These are phyloP conservation scores for Maudiozyma serrabonitensis DNA, from an alignment of 805 yeast species.

Conservation along the genomic window DNA sequence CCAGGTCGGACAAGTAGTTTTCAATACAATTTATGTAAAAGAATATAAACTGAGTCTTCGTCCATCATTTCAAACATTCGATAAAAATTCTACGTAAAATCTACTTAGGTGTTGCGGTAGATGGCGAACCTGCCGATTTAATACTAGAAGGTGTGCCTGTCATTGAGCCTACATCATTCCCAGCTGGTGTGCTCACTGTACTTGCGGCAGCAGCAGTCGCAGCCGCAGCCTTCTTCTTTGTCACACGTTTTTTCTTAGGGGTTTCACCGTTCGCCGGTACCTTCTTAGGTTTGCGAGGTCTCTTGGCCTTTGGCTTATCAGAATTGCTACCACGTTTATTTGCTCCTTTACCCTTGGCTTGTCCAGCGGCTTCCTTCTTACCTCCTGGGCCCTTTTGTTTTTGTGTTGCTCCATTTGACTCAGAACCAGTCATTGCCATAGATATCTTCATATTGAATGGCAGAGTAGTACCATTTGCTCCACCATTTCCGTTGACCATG, in stretches of 20 bases:
- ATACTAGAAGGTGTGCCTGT: slow-evolving; percentile 1
- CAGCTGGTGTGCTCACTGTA: slow-evolving; percentile 2
- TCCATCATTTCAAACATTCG: no score
- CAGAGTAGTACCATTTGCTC: slow-evolving; percentile 11
- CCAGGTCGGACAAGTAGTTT: neutral
- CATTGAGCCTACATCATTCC: neutral
- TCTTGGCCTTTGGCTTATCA: slow-evolving; percentile 22
- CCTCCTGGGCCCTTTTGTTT: slow-evolving; percentile 26
- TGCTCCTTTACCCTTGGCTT: neutral
- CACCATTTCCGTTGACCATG: slow-evolving; percentile 14
- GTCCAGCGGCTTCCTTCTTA: slow-evolving; percentile 9
- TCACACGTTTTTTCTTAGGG: slow-evolving; percentile 16
- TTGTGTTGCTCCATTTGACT: slow-evolving; percentile 24
- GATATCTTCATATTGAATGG: slow-evolving; percentile 27
- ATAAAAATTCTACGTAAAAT: neutral
- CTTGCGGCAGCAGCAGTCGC: slow-evolving; percentile 4
- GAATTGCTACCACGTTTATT: slow-evolving; percentile 2
- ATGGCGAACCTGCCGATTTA: neutral
- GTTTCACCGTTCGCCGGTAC: slow-evolving; percentile 12
- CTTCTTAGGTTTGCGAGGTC: slow-evolving; percentile 26
- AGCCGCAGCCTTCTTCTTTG: slow-evolving; percentile 18
- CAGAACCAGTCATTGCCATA: slow-evolving; percentile 22
- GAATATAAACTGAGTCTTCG: neutral
- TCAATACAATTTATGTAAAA: neutral
- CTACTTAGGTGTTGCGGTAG: neutral